Conservation (phyloP, 257 asterid species). For the Salvia miltiorrhiza region DNA sequence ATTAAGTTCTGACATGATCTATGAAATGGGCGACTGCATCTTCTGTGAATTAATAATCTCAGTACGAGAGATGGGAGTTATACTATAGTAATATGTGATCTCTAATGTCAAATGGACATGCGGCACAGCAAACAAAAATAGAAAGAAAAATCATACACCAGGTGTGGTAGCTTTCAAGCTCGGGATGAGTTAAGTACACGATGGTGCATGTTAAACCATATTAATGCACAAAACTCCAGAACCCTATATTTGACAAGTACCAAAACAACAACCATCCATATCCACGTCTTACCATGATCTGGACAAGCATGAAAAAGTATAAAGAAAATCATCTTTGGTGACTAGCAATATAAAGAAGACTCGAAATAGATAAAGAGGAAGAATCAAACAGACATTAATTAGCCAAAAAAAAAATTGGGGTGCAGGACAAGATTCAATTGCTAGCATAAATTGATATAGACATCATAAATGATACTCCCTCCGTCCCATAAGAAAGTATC, state of each 20-base stretch:
- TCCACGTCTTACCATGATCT: background rate
- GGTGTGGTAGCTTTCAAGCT: too few relatives aligned
- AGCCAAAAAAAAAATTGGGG: slow-evolving; percentile 1
- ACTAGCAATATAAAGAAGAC: background rate
- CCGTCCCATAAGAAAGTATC: too few relatives aligned
- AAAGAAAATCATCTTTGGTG: background rate
- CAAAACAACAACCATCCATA: too few relatives aligned
- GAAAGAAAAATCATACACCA: too few relatives aligned
- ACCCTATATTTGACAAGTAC: too few relatives aligned
- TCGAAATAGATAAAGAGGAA: background rate
- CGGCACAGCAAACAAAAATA: too few relatives aligned
- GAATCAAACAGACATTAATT: background rate
- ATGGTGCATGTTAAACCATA: too few relatives aligned
- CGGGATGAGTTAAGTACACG: too few relatives aligned
- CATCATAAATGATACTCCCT: background rate
- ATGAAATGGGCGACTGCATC: background rate
- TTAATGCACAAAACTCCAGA: too few relatives aligned
- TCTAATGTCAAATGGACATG: background rate
- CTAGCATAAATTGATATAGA: background rate
- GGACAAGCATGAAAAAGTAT: background rate
- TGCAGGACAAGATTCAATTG: background rate
- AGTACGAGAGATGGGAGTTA: background rate
- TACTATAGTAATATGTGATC: background rate
- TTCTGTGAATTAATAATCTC: background rate
- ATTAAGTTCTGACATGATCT: background rate